Base-by-base conservation (phyloP, 148 eudicot genomes). In the Suaeda aralocaspica region DNA sequence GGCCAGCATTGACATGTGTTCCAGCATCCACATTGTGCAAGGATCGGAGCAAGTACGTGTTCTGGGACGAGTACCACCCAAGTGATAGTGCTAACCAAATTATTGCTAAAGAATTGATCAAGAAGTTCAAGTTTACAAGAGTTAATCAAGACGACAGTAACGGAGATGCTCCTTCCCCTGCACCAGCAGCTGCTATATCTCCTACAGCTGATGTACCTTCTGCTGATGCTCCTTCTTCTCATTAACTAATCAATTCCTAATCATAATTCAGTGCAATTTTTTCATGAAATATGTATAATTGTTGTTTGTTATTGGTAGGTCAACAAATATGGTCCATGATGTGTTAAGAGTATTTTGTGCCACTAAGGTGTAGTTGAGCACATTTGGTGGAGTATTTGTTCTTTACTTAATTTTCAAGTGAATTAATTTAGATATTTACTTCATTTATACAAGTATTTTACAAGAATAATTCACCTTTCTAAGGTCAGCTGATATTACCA, bases 41-140 rank as follows among this genome's bases (percentile, higher is more conserved):
- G 74, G 96, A 87, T 62, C 75, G 97, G 58, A 89, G 91, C 82
- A 86, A 92, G 59, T 92, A 92, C 29, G 89, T 92, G 72, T 92
- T 92, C 63, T 92, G 97, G 97, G 97, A 92, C 44, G 97, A 92
- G 75, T 92, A 86, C 49, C 97, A 92, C 69, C 97, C 97, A 0
- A 81, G 89, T 11, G 97, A 92, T 33, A 80, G 84, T 18, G 96
- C 96, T 4, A 92, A 87, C 61, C 68, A 80, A 79, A 64, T 92
- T 7, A 83, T 92, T 24, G 89, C 97, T 1, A 80, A 85, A 9
- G 88, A 82, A 56, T 64, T 89, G 48, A 82, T 92, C 14, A 84
- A 74, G 50, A 89, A 87, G 64, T 77, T 92, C 12, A 84, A 87
- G 13, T 86, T 86, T 45, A 59, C 59, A 39, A 67, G 66, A 25